Evolutionary conservation across 2,329 filamentous ascomycete genomes (phyloP), one percentile per base, ranked within the genome.

Genomic region (Hypoxylon sp.): DNA sequence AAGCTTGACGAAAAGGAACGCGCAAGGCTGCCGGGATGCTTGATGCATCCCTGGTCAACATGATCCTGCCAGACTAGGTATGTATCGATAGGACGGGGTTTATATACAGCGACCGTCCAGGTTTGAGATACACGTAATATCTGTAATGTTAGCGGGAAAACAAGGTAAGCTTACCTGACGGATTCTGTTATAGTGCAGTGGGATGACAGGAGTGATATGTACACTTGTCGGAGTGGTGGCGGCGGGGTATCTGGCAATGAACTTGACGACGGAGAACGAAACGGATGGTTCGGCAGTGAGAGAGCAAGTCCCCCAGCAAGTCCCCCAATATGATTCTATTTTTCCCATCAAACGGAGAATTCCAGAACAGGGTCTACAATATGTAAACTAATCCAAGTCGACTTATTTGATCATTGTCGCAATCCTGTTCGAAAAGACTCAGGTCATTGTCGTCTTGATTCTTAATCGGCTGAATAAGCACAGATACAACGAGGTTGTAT

Each of bases 1-100:
- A 50, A 63, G 48, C 30, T 53, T 46, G 48, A 55, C 41, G 30
- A 45, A 58, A 43, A 14, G 34, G 50, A n/a, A 19, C 27, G 58
- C 57, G 37, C 48, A 19, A 50, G 23, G 25, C 32, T 41, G 30
- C 30, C 32, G 11, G 48, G 37, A 5, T 59, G 16, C 21, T 43
- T 2, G 14, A n/a, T 19, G 27, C 48, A 34, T 25, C 30, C 19
- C 25, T 46, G 39, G 7, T 32, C 47, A 11, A 34, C 7, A 34
- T 30, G 25, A 43, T 27, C 7, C 16, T 51, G 30, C 30, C 41
- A 47, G 59, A 32, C 25, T 27, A 27, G 25, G 37, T 14, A 11
- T 11, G 23, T 48, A 25, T 47, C 19, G 27, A 32, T 54, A 52
- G 48, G 32, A 56, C 23, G 29, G 41, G 25, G 54, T 43, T 39